Evolutionary conservation across 495 filamentous ascomycete genomes (phyloP), one percentile per base, ranked within the genome.

Genomic region (Elasticomyces elasticus): DNA sequence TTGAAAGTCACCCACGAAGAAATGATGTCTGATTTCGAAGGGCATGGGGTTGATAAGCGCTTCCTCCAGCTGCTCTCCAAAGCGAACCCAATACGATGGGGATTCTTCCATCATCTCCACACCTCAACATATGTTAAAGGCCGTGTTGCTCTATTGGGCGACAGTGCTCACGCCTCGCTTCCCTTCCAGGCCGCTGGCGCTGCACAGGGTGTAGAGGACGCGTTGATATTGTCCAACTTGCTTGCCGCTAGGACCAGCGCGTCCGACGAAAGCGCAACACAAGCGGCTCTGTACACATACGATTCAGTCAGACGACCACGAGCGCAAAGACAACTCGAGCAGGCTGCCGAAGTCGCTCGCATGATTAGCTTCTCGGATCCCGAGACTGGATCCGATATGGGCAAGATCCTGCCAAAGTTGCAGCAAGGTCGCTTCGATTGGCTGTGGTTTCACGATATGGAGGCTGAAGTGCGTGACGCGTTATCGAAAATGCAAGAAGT

Each of bases 111-210:
- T 20, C 40, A 44, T 15, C 41, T 30, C 15, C 52, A 23, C 22
- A 27, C 41, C 13, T n/a, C 19, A 13, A 54, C n/a, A 20, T 54
- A 54, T 27, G 22, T 27, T 13, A 42, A 27, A 6, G 51, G 38
- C 15, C 51, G 51, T 26, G 26, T 54, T 5, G 37, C 30, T 9
- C 37, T 54, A 19, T 19, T 20, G 7, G 51, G 51, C 51, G 51
- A 54, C 51, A 38, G 30, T 27, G 51, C 51, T 13, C 51, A 54
- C 26, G 51, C 51, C 17, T 27, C 31, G 15, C 37, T 35, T 30
- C 51, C 51, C 12, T 47, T 22, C 17, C 51, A 54, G n/a, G 51
- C 30, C 13, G 51, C 51, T 22, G 51, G 51, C n/a, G 51, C 51
- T 5, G 33, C 17, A 15, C 37, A 45, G 51, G 51, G 51, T 13